phyloP scores from a whole-genome alignment of 2,329 filamentous ascomycete species.

The Didymella sp. region DNA sequence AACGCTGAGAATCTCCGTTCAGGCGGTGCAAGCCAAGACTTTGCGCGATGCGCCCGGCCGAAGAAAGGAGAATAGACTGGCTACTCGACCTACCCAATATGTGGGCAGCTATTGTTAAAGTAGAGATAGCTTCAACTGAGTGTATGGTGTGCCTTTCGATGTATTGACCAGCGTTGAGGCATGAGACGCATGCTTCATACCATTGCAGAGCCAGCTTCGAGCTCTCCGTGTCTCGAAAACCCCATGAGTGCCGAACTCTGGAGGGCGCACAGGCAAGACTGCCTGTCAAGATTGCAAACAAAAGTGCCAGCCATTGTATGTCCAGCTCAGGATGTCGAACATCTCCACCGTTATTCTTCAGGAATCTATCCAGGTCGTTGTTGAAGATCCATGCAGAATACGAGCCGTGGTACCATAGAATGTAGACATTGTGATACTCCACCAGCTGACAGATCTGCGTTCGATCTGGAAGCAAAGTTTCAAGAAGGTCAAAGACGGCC shows the following conservation, averaged over 20 bases:
- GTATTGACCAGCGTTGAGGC: conserved; percentile 54
- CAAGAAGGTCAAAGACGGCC: background rate
- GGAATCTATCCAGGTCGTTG: background rate
- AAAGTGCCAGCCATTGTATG: background rate
- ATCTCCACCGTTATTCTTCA: background rate
- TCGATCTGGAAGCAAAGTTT: background rate
- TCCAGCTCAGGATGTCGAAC: background rate
- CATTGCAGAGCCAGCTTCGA: background rate
- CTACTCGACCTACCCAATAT: conserved; percentile 55
- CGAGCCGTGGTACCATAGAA: conserved; percentile 4
- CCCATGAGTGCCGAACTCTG: background rate
- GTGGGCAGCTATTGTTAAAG: conserved; percentile 56
- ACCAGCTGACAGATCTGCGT: background rate
- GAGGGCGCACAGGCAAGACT: conserved; percentile 1
- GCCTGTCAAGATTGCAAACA: background rate
- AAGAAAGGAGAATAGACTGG: conserved; percentile 55
- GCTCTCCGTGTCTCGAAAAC: background rate
- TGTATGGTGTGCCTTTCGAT: conserved; percentile 51
- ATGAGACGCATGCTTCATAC: conserved; percentile 48
- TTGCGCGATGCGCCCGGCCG: conserved; percentile 57
- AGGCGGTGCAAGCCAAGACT: conserved; percentile 56
- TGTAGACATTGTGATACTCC: background rate
- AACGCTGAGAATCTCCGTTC: conserved; percentile 18
- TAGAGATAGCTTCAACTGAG: conserved; percentile 55
- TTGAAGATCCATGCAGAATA: background rate